These are phyloP conservation scores for Coemansia erecta DNA, from an alignment of 192 early-diverging fungal genomes.

Conservation along the genomic window DNA sequence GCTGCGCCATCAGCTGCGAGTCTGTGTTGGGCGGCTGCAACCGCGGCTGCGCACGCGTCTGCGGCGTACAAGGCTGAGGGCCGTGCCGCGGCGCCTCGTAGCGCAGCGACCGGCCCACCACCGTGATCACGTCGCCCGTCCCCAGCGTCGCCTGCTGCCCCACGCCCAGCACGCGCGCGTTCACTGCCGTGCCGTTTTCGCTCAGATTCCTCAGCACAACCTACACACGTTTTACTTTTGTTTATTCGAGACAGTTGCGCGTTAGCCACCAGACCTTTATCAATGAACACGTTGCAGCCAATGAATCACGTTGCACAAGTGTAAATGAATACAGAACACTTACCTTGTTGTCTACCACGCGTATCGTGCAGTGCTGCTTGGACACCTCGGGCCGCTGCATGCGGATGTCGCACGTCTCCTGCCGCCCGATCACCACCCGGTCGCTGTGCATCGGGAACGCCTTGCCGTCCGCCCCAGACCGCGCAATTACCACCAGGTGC, in stretches of 20 bases:
- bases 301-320: too few relatives aligned
- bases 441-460: slow-evolving; percentile 39
- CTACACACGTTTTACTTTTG: too few relatives aligned
- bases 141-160: slow-evolving; percentile 23
- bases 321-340: too few relatives aligned
- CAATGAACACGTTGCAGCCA: too few relatives aligned
- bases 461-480: slow-evolving; percentile 43
- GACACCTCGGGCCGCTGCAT: slow-evolving; percentile 41
- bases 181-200: slow-evolving; percentile 31
- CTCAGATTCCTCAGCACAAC: slow-evolving; percentile 35
- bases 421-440: slow-evolving; percentile 40
- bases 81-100: slow-evolving; percentile 25
- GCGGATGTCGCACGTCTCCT: slow-evolving; percentile 51
- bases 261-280: too few relatives aligned
- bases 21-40: neutral
- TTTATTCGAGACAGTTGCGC: too few relatives aligned
- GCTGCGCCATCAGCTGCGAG: neutral
- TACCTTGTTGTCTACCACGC: slow-evolving; percentile 16
- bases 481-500: slow-evolving; percentile 35
- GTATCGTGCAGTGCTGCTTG: slow-evolving; percentile 45
- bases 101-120: slow-evolving; percentile 42
- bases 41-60: neutral
- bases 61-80: neutral
- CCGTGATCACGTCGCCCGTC: slow-evolving; percentile 36
- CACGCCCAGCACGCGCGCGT: slow-evolving; percentile 2